A percentile compares a stretch with the other conserved stretches of the same genome.
These are phyloP conservation scores for Zygosaccharomyces pseudobailii DNA, from an alignment of 1,139 yeast species.

Conservation along the genomic window DNA sequence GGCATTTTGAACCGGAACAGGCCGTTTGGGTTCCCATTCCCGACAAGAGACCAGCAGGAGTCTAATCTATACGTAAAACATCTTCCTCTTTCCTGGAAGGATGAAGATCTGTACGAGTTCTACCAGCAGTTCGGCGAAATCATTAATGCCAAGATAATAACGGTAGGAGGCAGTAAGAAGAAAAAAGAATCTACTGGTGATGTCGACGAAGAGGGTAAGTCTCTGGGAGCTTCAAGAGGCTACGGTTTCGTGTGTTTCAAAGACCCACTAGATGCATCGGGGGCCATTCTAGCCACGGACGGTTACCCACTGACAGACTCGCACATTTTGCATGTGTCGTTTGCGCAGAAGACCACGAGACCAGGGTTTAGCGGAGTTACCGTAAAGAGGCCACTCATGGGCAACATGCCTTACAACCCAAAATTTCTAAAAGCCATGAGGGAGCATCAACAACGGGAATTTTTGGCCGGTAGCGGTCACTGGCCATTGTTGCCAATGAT, in stretches of 20 bases:
- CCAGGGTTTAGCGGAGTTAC: conserved; percentile 7
- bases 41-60: conserved; percentile 33
- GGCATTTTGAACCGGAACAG: conserved; percentile 11
- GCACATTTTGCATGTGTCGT: conserved; percentile 28
- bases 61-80: conserved; percentile 34
- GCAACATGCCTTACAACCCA: conserved; percentile 12
- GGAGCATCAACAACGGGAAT: conserved; percentile 3
- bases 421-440: conserved; percentile 21
- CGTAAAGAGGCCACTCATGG: conserved; percentile 1
- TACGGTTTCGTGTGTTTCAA: conserved; percentile 50
- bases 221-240: conserved; percentile 39
- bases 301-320: conserved; percentile 28
- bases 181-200: conserved; percentile 5
- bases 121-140: conserved; percentile 41
- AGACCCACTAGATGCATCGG: conserved; percentile 44
- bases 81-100: conserved; percentile 32
- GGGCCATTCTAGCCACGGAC: conserved; percentile 43
- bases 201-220: conserved; percentile 1
- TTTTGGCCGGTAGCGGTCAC: neutral
- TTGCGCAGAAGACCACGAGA: conserved; percentile 31
- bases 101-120: conserved; percentile 27
- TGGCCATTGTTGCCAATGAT: neutral
- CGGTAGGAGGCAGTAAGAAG: conserved; percentile 36
- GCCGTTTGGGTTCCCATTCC: conserved; percentile 26
- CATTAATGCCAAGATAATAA: conserved; percentile 45